A percentile compares a stretch with the other conserved stretches of the same genome.
phyloP scores from a whole-genome alignment of 371 early-diverging fungal genomes.

The Mucor velutinosus region DNA sequence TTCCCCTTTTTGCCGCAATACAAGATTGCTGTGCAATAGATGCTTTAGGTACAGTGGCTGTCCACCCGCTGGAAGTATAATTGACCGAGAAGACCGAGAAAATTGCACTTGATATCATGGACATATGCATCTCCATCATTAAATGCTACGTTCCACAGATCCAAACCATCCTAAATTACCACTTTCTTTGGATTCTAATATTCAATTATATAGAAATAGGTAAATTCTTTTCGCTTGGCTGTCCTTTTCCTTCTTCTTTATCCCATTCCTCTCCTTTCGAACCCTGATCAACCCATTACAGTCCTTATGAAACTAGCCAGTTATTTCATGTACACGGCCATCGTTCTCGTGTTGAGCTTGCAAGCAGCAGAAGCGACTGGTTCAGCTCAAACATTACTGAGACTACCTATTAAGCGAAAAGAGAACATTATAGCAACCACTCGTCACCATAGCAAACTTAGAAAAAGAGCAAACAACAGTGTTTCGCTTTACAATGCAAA shows the following conservation, averaged over 20 bases:
- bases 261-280: background rate
- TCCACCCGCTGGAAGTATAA: background rate
- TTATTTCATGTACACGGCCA: background rate
- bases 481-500: constrained; percentile 37
- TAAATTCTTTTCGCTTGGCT: background rate
- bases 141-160: background rate
- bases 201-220: background rate
- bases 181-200: background rate
- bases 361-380: background rate
- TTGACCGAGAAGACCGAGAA: background rate
- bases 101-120: background rate
- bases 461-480: constrained; percentile 14
- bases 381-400: background rate
- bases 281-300: background rate
- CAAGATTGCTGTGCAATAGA: no score
- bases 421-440: background rate
- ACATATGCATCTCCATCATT: background rate
- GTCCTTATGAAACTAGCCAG: background rate
- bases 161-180: background rate
- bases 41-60: background rate
- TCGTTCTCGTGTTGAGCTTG: background rate
- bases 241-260: background rate
- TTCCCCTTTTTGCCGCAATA: no score
- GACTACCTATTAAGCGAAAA: background rate
- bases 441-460: background rate